Evolutionary conservation across 345 rosid genomes (phyloP).

Genomic region (Hevea brasiliensis): DNA sequence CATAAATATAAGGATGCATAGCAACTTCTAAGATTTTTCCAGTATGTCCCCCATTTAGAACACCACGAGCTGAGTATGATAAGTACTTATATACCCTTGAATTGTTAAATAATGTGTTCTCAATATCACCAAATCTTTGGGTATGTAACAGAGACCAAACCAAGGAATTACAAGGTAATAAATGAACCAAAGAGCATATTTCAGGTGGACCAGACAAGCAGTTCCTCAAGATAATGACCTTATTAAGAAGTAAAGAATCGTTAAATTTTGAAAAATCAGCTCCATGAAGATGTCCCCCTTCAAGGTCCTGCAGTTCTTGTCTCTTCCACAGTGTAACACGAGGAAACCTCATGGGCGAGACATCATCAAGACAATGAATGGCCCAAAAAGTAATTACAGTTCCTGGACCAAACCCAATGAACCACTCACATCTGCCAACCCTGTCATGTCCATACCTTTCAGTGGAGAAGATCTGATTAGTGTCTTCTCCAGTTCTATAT

Average conservation of each 20-base stretch:
- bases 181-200: conserved; percentile 58
- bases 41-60: conserved; percentile 57
- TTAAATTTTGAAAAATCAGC: conserved; percentile 33
- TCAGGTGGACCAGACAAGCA: conserved; percentile 56
- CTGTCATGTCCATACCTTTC: conserved; percentile 40
- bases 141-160: conserved; percentile 55
- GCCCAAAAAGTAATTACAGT: conserved; percentile 69
- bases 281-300: conserved; percentile 30
- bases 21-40: conserved; percentile 67
- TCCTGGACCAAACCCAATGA: conserved; percentile 85
- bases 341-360: conserved; percentile 73
- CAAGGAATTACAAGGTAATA: conserved; percentile 49
- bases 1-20: conserved; percentile 53
- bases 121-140: conserved; percentile 31
- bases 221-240: conserved; percentile 56
- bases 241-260: conserved; percentile 44
- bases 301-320: conserved; percentile 46
- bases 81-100: conserved; percentile 30
- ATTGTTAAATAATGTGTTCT: conserved; percentile 37
- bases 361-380: conserved; percentile 84
- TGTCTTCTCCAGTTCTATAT: conserved; percentile 45
- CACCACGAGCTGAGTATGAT: conserved; percentile 35
- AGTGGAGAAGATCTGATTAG: conserved; percentile 33
- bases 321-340: conserved; percentile 66
- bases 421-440: conserved; percentile 75